Evolutionary conservation across 495 filamentous ascomycete genomes (phyloP).

Genomic region (Hypoxylon lienhwacheense): DNA sequence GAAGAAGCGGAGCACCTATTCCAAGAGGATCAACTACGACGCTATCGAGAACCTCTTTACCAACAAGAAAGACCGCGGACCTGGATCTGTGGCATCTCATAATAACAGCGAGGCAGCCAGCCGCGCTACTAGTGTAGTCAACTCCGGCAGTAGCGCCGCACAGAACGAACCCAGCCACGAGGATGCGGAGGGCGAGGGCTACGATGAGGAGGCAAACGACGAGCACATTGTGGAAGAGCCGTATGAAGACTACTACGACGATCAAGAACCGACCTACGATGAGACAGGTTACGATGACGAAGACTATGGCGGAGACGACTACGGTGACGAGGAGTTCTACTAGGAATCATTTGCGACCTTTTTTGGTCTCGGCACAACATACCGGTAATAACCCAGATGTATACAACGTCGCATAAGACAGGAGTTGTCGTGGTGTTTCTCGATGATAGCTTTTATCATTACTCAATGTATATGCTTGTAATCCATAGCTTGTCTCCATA

Average conservation of each 20-base stretch:
- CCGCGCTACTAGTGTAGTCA: conserved; percentile 29
- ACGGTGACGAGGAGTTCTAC: conserved; percentile 32
- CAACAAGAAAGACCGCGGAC: conserved; percentile 39
- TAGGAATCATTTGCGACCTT: background rate
- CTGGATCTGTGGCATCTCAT: conserved; percentile 41
- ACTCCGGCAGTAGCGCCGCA: conserved; percentile 8
- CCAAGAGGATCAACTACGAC: conserved; percentile 83
- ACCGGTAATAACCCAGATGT: no score
- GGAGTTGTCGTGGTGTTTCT: no score
- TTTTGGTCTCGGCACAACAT: no score
- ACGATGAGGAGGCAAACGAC: conserved; percentile 22
- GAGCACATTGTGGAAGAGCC: conserved; percentile 31
- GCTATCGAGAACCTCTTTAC: conserved; percentile 61
- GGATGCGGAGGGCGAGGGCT: conserved; percentile 21
- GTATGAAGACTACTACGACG: conserved; percentile 33
- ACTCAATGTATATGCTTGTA: no score
- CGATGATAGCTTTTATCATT: no score
- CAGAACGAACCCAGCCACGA: conserved; percentile 11
- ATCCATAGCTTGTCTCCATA: no score
- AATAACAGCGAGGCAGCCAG: conserved; percentile 33
- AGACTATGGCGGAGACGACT: conserved; percentile 38
- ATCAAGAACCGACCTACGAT: conserved; percentile 22
- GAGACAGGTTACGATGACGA: conserved; percentile 35
- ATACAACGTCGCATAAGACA: no score
- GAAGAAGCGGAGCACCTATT: conserved; percentile 65